phyloP scores from a whole-genome alignment of 75 land plant species.

The Picea sitchensis region DNA sequence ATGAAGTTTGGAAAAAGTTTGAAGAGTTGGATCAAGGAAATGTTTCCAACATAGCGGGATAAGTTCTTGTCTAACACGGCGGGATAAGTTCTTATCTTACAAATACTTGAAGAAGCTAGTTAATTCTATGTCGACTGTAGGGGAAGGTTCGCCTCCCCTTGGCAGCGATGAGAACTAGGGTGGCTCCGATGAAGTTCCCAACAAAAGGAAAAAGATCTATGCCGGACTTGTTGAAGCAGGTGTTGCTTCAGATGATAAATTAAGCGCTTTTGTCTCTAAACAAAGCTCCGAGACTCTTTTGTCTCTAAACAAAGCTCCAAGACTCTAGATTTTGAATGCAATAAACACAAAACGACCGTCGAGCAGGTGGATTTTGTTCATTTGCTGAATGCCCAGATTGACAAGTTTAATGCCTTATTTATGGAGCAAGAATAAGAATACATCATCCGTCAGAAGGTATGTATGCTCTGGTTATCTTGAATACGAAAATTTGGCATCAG shows the following conservation, averaged over 20 bases:
- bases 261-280: too few species aligned
- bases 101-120: slow-evolving; percentile 83
- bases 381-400: slow-evolving; percentile 32
- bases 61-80: slow-evolving; percentile 54
- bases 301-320: too few species aligned
- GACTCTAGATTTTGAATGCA: background rate
- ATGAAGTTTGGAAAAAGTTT: too few species aligned
- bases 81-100: slow-evolving; percentile 74
- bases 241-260: slow-evolving; percentile 1
- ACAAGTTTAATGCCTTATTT: slow-evolving; percentile 48
- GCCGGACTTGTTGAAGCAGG: slow-evolving; percentile 5
- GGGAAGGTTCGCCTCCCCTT: background rate
- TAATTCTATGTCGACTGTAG: slow-evolving; percentile 31
- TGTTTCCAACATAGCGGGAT: too few species aligned
- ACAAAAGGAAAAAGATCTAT: background rate
- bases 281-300: too few species aligned
- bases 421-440: slow-evolving; percentile 48
- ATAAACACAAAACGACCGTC: background rate
- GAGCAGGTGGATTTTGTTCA: slow-evolving; percentile 30
- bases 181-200: slow-evolving; percentile 10
- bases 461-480: background rate
- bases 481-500: background rate
- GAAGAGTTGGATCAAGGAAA: too few species aligned
- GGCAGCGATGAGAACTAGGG: slow-evolving; percentile 7
- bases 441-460: slow-evolving; percentile 40